Evolutionary conservation across 176 grass and related monocot genomes (phyloP), one percentile per base, ranked within the genome.

Genomic region (Triticum urartu): DNA sequence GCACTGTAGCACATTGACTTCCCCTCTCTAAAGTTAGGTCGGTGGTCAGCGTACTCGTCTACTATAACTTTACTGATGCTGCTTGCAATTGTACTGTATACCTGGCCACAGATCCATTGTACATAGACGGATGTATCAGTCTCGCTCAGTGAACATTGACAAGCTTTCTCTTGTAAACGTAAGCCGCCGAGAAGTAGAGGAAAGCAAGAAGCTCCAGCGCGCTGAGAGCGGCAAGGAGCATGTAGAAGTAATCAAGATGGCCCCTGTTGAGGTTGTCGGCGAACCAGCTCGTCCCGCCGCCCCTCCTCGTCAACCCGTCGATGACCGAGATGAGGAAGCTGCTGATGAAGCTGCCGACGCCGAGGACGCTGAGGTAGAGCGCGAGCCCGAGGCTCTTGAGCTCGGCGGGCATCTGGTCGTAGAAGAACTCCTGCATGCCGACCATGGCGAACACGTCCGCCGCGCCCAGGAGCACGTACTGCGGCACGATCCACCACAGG

Each of bases 361-460:
- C 92, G 6, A 91, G 47, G 54, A 91, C 87, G 64, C 89, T 94
- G 5, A 91, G 32, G 84, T 81, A 94, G 24, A 94, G 76, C 59
- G 83, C 89, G 5, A 94, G 76, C 2, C 92, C 89, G 42, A 94
- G 68, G 86, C 84, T 94, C 73, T 90, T 91, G 24, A 94, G 58
- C 39, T 36, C 89, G 12, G 21, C 54, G 9, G 92, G 92, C 34
- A 94, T 86, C 79, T 93, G 92, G 14, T 93, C 92, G 32, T 93
- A 90, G 88, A 93, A 93, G 83, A 91, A 93, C 79, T 94, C 89
- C 70, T 94, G 92, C 83, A 94, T 80, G 7, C 92, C 92, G 8
- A 94, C 84, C 64, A 91, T 34, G 2, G 64, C 17, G 84, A 94
- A 91, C 75, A 63, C 84, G 6, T 91, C 86, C 36, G 84, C 76